phyloP scores from a whole-genome alignment of 768 basidiomycete species.

The Tulasnella sp. region DNA sequence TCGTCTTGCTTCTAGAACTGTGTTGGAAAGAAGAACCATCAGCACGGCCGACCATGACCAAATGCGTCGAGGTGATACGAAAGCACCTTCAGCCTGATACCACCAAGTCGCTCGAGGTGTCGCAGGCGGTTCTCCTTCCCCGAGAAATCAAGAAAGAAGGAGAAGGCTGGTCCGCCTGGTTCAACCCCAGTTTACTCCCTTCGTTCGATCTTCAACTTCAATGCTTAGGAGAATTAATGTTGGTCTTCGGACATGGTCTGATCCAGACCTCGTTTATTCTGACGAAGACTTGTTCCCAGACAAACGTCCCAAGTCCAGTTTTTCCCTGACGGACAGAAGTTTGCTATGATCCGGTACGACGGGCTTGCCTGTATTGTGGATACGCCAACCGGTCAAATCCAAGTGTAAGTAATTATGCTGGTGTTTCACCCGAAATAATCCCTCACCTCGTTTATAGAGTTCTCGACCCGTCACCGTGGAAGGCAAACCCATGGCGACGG shows the following conservation, averaged over 20 bases:
- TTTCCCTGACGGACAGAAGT: neutral
- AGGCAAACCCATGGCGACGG: neutral
- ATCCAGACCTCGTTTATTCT: neutral
- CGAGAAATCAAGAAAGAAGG: neutral
- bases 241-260: neutral
- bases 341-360: neutral
- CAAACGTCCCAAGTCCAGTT: neutral
- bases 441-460: neutral
- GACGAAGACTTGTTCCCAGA: neutral
- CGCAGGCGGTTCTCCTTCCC: neutral
- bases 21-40: neutral
- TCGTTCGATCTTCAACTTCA: neutral
- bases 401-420: neutral
- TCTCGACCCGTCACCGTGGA: neutral
- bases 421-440: neutral
- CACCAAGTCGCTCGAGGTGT: neutral
- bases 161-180: neutral
- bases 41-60: neutral
- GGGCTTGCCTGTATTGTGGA: neutral
- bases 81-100: neutral
- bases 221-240: neutral
- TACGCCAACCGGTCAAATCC: neutral
- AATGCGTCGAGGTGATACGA: neutral
- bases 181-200: neutral
- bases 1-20: neutral